Percentiles rank a stretch among this genome's conserved stretches.
These are phyloP conservation scores for Cyberlindnera mycetangii DNA, from an alignment of 805 yeast genomes.

Conservation along the genomic window DNA sequence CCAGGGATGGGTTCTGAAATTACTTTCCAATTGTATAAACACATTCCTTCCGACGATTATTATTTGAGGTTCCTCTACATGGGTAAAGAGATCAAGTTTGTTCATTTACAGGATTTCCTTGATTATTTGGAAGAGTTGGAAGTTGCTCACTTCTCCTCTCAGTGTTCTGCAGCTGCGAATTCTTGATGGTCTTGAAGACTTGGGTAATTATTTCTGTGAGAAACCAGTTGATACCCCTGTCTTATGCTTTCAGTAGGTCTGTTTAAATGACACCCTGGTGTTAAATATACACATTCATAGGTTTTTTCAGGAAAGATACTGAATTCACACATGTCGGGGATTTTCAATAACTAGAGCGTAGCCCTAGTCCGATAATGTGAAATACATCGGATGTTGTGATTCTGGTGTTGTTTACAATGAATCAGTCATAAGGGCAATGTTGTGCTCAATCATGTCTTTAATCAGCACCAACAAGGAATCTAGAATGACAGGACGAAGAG, in stretches of 20 bases:
- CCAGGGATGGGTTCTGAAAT: slow-evolving; percentile 48
- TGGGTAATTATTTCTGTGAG: not conserved
- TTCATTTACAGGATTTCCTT: slow-evolving; percentile 18
- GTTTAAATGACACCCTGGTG: not conserved
- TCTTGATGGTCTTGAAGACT: not conserved
- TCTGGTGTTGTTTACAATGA: not conserved
- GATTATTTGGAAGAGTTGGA: slow-evolving; percentile 20
- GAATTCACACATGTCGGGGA: too few species aligned
- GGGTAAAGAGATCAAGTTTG: slow-evolving; percentile 28
- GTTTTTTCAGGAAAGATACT: too few species aligned
- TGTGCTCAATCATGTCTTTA: slow-evolving; percentile 4
- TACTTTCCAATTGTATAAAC: slow-evolving; percentile 37
- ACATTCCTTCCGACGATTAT: slow-evolving; percentile 23
- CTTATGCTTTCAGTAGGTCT: not conserved
- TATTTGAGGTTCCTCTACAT: slow-evolving; percentile 37
- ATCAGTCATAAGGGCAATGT: not conserved
- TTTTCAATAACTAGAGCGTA: too few species aligned
- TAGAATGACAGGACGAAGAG: not conserved
- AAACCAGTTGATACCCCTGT: slow-evolving; percentile 2
- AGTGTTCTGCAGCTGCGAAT: slow-evolving; percentile 9
- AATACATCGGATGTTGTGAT: not conserved
- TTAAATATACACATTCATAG: too few species aligned
- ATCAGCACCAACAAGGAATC: not conserved
- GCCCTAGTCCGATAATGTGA: too few species aligned
- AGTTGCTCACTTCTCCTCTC: slow-evolving; percentile 12